phyloP scores from a whole-genome alignment of 768 basidiomycete genomes.

The Coprinopsis sp. region DNA sequence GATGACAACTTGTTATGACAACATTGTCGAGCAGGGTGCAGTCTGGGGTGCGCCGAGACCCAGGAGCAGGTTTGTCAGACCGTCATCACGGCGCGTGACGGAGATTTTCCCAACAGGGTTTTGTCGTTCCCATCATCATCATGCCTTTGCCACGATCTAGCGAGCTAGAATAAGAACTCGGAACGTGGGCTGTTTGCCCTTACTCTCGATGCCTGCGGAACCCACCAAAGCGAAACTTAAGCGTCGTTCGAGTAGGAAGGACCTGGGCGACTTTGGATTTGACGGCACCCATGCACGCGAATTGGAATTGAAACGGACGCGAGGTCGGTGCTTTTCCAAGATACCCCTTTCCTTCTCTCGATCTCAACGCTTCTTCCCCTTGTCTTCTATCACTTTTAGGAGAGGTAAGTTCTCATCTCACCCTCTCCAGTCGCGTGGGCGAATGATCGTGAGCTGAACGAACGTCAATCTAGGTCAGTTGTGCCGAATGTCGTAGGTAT shows the following conservation, averaged over 20 bases:
- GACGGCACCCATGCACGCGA: slow-evolving; percentile 57
- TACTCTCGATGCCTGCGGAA: slow-evolving; percentile 56
- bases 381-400: slow-evolving; percentile 17
- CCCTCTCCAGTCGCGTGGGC: slow-evolving; percentile 6
- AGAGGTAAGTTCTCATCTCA: slow-evolving; percentile 23
- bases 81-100: too few relatives aligned
- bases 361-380: slow-evolving; percentile 10
- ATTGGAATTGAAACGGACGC: slow-evolving; percentile 68
- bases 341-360: slow-evolving; percentile 3
- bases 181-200: too few relatives aligned
- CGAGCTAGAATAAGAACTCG: too few relatives aligned
- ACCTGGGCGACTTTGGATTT: slow-evolving; percentile 45
- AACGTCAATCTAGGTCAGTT: slow-evolving; percentile 51
- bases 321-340: slow-evolving; percentile 35
- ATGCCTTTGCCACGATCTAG: too few relatives aligned
- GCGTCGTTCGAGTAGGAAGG: slow-evolving; percentile 44
- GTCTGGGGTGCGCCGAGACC: too few relatives aligned
- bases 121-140: too few relatives aligned
- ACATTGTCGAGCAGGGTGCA: too few relatives aligned
- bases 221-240: slow-evolving; percentile 46
- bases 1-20: too few relatives aligned
- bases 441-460: slow-evolving; percentile 7
- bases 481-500: slow-evolving; percentile 74
- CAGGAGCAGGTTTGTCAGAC: too few relatives aligned
- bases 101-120: too few relatives aligned